Percentiles rank a stretch among this genome's conserved stretches.
These are phyloP conservation scores for Biscutella auriculata DNA, from an alignment of 441 rosid genomes.

Conservation along the genomic window DNA sequence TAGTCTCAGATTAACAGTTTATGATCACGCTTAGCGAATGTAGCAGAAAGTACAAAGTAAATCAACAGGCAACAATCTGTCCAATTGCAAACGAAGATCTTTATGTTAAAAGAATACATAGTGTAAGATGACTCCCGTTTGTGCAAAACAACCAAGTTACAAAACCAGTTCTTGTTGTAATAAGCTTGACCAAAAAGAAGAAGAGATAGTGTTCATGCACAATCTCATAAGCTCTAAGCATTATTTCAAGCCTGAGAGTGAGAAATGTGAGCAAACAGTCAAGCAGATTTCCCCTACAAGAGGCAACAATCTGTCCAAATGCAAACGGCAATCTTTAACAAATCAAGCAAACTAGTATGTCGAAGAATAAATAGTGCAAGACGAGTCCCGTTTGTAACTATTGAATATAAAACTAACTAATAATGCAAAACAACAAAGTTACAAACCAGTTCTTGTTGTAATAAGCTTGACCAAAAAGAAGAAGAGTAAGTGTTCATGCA, in stretches of 20 bases:
- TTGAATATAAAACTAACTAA: neutral
- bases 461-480: neutral
- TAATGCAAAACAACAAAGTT: neutral
- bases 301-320: too few species aligned
- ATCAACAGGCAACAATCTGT: neutral
- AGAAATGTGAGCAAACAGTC: neutral
- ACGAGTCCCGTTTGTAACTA: neutral
- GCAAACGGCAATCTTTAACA: neutral
- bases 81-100: neutral
- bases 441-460: neutral
- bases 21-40: neutral
- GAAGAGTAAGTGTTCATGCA: neutral
- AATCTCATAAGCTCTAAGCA: neutral
- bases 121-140: neutral
- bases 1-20: neutral
- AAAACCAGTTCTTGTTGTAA: neutral
- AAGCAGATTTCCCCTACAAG: too few species aligned
- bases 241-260: neutral
- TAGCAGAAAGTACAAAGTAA: neutral
- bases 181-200: neutral
- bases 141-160: neutral
- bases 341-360: neutral
- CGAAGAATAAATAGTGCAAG: neutral
- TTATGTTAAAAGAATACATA: too few species aligned
- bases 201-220: neutral